phyloP scores from a whole-genome alignment of 1,284 basidiomycete species.

The Microstroma glucosiphilum region DNA sequence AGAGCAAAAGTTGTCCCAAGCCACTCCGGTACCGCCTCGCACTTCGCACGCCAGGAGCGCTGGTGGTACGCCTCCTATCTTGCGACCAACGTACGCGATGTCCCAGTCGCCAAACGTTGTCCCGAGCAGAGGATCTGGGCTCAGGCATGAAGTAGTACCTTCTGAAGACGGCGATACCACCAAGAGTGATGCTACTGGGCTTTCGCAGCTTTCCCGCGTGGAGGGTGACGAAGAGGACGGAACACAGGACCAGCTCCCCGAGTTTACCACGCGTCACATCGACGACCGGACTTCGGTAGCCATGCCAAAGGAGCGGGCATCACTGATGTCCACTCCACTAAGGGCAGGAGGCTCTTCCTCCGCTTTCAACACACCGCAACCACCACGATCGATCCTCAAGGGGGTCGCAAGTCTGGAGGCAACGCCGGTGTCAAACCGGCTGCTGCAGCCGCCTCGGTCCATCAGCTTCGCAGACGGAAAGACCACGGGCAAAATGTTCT shows the following conservation, averaged over 20 bases:
- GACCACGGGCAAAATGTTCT: slow-evolving; percentile 2
- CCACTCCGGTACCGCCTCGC: background rate
- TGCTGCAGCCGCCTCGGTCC: slow-evolving; percentile 14
- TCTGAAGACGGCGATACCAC: background rate
- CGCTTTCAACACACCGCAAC: background rate
- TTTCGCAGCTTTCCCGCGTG: too few species aligned
- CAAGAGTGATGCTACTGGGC: too few species aligned
- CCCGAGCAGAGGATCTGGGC: background rate
- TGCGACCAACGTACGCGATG: background rate
- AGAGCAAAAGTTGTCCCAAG: background rate
- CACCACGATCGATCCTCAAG: slow-evolving; percentile 22
- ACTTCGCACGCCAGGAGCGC: background rate
- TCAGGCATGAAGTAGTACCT: slow-evolving; percentile 9
- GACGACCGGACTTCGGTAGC: too few species aligned
- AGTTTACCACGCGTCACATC: too few species aligned
- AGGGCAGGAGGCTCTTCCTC: too few species aligned
- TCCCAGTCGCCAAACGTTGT: background rate
- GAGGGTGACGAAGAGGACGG: too few species aligned
- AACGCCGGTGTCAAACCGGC: background rate
- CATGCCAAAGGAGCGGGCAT: too few species aligned
- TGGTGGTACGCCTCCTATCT: background rate
- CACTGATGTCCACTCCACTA: too few species aligned
- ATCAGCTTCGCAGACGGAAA: slow-evolving; percentile 28
- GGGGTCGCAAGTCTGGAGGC: background rate
- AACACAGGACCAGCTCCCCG: too few species aligned